Evolutionary conservation across 306 rosid species (phyloP).

Genomic region (Ormosia emarginata): DNA sequence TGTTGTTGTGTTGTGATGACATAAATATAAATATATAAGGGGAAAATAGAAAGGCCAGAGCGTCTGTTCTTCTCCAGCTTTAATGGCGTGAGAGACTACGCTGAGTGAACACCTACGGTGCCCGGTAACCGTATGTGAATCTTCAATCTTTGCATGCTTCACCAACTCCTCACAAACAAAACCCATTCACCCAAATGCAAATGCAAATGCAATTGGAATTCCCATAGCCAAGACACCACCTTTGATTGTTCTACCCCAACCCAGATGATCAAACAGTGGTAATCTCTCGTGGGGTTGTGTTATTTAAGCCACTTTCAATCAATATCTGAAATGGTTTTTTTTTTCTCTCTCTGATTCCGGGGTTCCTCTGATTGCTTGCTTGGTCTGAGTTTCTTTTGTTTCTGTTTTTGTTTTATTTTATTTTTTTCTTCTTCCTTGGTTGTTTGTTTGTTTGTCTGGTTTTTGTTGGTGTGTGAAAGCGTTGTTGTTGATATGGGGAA

Average conservation of each 20-base stretch:
- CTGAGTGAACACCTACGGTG: slow-evolving; percentile 25
- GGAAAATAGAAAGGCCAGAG: slow-evolving; percentile 12
- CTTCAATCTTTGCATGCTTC: slow-evolving; percentile 64
- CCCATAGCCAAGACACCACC: not conserved
- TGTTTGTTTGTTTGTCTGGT: not conserved
- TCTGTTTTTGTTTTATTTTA: not conserved
- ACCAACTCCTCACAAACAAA: slow-evolving; percentile 35
- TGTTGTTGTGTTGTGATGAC: not conserved
- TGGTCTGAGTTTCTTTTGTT: not conserved
- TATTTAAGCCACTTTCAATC: not conserved
- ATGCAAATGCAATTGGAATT: slow-evolving; percentile 12
- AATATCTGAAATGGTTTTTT: slow-evolving; percentile 1
- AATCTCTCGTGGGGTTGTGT: not conserved
- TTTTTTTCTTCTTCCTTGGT: not conserved
- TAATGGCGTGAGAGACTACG: slow-evolving; percentile 46
- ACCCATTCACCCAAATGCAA: slow-evolving; percentile 3
- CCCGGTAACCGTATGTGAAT: slow-evolving; percentile 33
- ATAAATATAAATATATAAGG: not conserved
- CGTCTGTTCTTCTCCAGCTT: slow-evolving; percentile 45
- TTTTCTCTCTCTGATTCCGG: not conserved
- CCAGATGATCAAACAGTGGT: not conserved
- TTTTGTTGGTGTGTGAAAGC: not conserved
- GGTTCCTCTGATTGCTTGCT: slow-evolving; percentile 12
- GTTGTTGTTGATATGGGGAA: not conserved
- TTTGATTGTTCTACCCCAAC: not conserved